A percentile compares a stretch with the other conserved stretches of the same genome.
phyloP scores from a whole-genome alignment of 768 basidiomycete species.

The Boletus vermiculosoides region DNA sequence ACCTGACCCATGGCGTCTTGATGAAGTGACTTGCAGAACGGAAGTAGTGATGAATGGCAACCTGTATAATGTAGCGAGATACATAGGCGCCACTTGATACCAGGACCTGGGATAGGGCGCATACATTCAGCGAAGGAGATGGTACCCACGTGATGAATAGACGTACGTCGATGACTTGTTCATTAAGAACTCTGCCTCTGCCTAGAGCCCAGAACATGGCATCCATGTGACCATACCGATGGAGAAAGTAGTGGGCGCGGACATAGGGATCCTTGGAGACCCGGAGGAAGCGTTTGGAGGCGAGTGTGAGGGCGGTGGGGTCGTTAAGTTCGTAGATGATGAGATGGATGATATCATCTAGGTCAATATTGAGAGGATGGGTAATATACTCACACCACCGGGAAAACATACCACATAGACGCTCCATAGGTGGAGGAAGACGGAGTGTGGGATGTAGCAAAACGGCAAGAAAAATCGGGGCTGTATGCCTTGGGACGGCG shows the following conservation, averaged over 20 bases:
- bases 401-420: constrained; percentile 58
- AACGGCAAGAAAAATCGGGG: constrained; percentile 4
- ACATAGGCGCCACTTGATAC: constrained; percentile 73
- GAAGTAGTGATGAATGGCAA: constrained; percentile 78
- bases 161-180: constrained; percentile 68
- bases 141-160: constrained; percentile 19
- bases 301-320: constrained; percentile 56
- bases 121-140: constrained; percentile 28
- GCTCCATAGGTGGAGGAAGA: constrained; percentile 46
- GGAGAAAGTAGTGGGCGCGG: constrained; percentile 74
- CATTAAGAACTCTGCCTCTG: constrained; percentile 61
- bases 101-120: constrained; percentile 51
- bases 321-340: constrained; percentile 71
- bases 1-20: constrained; percentile 73
- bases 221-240: constrained; percentile 66
- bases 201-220: constrained; percentile 77
- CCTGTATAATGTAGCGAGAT: constrained; percentile 76
- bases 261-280: constrained; percentile 75
- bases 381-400: constrained; percentile 4
- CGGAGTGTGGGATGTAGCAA: background rate
- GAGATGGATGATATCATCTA: constrained; percentile 68
- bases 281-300: constrained; percentile 55
- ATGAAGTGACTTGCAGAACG: constrained; percentile 70
- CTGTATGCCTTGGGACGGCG: background rate
- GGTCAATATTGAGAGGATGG: constrained; percentile 7